phyloP scores from a whole-genome alignment of 1,284 basidiomycete genomes.

The Ceratobasidium sp. region DNA sequence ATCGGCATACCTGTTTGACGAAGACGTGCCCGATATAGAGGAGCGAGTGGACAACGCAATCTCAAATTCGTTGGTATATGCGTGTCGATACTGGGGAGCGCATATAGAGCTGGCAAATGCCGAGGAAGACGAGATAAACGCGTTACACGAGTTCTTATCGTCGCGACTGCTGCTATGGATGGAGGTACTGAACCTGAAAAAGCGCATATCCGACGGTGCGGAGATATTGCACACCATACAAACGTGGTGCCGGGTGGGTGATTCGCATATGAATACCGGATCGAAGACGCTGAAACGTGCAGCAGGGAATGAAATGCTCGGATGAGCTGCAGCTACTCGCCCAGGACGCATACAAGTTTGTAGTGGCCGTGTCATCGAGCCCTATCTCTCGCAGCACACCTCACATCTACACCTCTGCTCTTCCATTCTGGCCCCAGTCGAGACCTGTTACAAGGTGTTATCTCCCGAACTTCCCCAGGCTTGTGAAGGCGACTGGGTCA shows the following conservation, averaged over 20 bases:
- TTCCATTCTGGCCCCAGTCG: too few relatives aligned
- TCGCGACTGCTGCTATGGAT: conserved; percentile 9
- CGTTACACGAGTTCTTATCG: conserved; percentile 2
- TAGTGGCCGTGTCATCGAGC: neutral
- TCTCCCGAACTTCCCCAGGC: too few relatives aligned
- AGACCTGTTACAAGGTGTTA: too few relatives aligned
- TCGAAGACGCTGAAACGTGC: neutral
- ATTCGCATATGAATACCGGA: neutral
- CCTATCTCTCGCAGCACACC: too few relatives aligned
- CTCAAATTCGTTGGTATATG: too few relatives aligned
- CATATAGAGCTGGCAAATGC: neutral
- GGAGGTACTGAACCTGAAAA: too few relatives aligned
- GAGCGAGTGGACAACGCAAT: neutral
- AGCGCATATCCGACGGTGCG: too few relatives aligned
- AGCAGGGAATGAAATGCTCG: neutral
- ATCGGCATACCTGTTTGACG: conserved; percentile 11
- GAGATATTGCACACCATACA: too few relatives aligned
- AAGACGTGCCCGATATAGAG: conserved; percentile 1
- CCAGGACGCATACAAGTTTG: neutral
- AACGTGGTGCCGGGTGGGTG: neutral
- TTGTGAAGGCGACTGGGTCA: too few relatives aligned
- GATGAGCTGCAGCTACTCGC: neutral
- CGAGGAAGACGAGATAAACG: neutral
- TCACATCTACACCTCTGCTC: too few relatives aligned
- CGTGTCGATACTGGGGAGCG: conserved; percentile 17